Conservation (phyloP, 1,139 yeast species). For the Saccharomyces hybrid region DNA sequence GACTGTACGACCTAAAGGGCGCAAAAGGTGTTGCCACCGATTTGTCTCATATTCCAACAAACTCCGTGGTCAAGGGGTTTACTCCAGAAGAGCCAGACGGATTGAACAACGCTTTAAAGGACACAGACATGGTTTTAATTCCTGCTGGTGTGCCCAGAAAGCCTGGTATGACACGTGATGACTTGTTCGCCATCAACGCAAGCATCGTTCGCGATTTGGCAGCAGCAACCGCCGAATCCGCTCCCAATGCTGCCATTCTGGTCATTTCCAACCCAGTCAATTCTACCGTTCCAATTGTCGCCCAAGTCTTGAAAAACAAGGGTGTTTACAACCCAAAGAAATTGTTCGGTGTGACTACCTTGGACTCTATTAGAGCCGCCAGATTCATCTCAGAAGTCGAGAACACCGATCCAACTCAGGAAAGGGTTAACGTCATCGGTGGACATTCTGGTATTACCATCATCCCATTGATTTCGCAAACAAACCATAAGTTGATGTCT, state of each 20-base stretch:
- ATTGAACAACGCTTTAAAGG: conserved; percentile 65
- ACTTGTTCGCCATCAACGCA: conserved; percentile 94
- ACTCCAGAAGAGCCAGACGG: conserved; percentile 71
- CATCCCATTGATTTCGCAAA: conserved; percentile 84
- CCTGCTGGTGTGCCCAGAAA: conserved; percentile 99
- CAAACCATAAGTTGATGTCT: conserved; percentile 44
- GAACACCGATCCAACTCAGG: conserved; percentile 56
- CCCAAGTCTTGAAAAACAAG: conserved; percentile 81
- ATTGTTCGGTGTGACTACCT: conserved; percentile 94
- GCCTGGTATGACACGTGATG: conserved; percentile 99
- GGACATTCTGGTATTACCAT: conserved; percentile 99
- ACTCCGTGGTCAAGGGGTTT: conserved; percentile 76
- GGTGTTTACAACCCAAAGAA: conserved; percentile 88
- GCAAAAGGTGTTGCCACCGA: conserved; percentile 98
- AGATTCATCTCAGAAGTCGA: conserved; percentile 64
- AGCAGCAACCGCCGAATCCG: conserved; percentile 73
- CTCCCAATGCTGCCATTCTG: conserved; percentile 82
- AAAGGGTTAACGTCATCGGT: conserved; percentile 80
- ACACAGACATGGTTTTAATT: conserved; percentile 81
- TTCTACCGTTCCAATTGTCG: conserved; percentile 97
- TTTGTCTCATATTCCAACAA: conserved; percentile 85
- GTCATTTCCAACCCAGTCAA: conserved; percentile 96
- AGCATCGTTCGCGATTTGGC: conserved; percentile 91
- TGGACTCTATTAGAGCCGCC: conserved; percentile 89
- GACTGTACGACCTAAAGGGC: conserved; percentile 86